Conservation (phyloP, 805 yeast genomes). For the Ogataea minuta region DNA sequence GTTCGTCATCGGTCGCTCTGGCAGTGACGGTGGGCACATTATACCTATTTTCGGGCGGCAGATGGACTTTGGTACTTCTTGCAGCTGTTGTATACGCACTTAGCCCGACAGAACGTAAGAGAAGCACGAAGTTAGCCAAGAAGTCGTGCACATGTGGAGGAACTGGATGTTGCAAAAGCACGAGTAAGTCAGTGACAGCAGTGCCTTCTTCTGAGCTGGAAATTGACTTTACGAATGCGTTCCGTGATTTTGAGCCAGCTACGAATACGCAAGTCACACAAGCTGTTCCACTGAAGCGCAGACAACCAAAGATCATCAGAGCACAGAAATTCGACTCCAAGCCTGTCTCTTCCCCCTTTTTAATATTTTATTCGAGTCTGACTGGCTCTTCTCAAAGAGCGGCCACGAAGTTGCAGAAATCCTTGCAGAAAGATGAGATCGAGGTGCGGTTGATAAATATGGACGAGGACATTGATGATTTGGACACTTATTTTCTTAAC, state of each 20-base stretch:
- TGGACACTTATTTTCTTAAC: constrained; percentile 76
- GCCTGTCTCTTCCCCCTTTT: constrained; percentile 28
- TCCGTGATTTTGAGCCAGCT: not conserved
- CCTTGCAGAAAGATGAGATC: constrained; percentile 32
- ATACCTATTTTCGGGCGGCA: constrained; percentile 42
- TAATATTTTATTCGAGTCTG: constrained; percentile 77
- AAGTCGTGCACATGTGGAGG: constrained; percentile 9
- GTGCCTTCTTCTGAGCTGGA: constrained; percentile 7
- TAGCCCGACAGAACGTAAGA: too few relatives aligned
- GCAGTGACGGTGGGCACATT: constrained; percentile 11
- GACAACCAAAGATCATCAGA: constrained; percentile 2
- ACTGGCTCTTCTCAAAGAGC: constrained; percentile 79
- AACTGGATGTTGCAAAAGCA: constrained; percentile 4
- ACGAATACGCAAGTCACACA: not conserved
- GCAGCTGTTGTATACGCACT: constrained; percentile 14
- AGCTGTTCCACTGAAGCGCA: constrained; percentile 8
- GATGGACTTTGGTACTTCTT: constrained; percentile 37
- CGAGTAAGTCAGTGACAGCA: not conserved
- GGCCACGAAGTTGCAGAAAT: constrained; percentile 51
- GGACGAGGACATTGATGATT: constrained; percentile 79
- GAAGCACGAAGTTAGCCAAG: not conserved
- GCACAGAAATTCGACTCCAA: constrained; percentile 23
- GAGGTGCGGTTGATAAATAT: constrained; percentile 51
- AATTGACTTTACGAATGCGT: constrained; percentile 13
- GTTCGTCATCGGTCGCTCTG: constrained; percentile 2